A percentile compares a stretch with the other conserved stretches of the same genome.
These are phyloP conservation scores for Podaxis pistillaris DNA, from an alignment of 768 basidiomycete species.

Conservation along the genomic window DNA sequence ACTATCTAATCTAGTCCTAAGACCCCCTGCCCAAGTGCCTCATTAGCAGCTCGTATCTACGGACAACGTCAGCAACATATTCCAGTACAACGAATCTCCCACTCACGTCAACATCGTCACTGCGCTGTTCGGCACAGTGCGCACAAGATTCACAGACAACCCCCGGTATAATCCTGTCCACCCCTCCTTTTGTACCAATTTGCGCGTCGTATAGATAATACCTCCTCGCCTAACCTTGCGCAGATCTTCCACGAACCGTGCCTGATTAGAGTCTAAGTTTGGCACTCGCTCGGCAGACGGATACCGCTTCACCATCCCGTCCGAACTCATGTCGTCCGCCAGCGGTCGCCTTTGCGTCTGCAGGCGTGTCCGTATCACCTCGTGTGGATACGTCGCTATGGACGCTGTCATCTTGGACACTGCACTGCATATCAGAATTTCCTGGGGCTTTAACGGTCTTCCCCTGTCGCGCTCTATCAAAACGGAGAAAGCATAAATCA, in stretches of 20 bases:
- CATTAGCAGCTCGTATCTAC: slow-evolving; percentile 54
- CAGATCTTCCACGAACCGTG: slow-evolving; percentile 13
- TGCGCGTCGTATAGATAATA: slow-evolving; percentile 69
- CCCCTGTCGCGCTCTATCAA: slow-evolving; percentile 43
- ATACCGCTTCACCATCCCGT: slow-evolving; percentile 58
- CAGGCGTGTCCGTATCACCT: slow-evolving; percentile 96
- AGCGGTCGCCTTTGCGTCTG: slow-evolving; percentile 81
- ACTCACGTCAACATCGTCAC: slow-evolving; percentile 92
- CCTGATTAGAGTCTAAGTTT: slow-evolving; percentile 10
- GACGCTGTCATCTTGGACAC: slow-evolving; percentile 95
- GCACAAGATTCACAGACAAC: slow-evolving; percentile 86
- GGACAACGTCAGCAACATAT: background rate
- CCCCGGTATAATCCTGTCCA: slow-evolving; percentile 92
- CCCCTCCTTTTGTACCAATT: slow-evolving; percentile 79
- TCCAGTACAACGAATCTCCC: background rate
- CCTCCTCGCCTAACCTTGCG: slow-evolving; percentile 42
- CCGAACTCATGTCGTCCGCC: slow-evolving; percentile 54
- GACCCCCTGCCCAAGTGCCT: slow-evolving; percentile 43
- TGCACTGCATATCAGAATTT: slow-evolving; percentile 90
- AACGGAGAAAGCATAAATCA: slow-evolving; percentile 3
- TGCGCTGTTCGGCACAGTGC: slow-evolving; percentile 95
- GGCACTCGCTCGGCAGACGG: slow-evolving; percentile 21
- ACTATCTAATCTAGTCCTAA: slow-evolving; percentile 1
- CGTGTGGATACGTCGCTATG: slow-evolving; percentile 95
- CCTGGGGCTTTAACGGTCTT: slow-evolving; percentile 50